phyloP scores from a whole-genome alignment of 2,329 filamentous ascomycete genomes.

The Phaeomoniella chlamydospora region DNA sequence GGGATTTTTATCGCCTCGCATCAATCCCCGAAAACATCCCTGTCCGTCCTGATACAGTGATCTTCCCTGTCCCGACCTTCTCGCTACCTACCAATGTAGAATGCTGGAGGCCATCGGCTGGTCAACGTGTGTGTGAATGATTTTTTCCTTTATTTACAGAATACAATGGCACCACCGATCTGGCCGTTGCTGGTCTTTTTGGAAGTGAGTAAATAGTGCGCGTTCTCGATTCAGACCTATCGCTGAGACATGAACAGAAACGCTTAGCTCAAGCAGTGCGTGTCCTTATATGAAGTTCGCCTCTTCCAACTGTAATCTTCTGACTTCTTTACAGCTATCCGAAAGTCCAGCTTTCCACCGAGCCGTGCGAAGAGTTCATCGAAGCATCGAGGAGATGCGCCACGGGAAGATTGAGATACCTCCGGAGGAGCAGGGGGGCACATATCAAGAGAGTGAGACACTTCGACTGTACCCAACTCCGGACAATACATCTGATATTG shows the following conservation, averaged over 20 bases:
- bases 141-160: background rate
- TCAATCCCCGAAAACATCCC: background rate
- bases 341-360: conserved; percentile 27
- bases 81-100: background rate
- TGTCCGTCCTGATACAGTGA: background rate
- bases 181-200: conserved; percentile 7
- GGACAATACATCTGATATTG: conserved; percentile 3
- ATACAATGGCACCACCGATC: conserved; percentile 1
- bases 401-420: conserved; percentile 24
- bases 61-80: background rate
- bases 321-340: conserved; percentile 18
- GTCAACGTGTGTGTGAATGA: no score
- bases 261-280: conserved; percentile 4
- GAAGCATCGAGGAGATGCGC: conserved; percentile 24
- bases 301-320: conserved; percentile 1
- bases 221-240: conserved; percentile 2
- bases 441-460: conserved; percentile 20
- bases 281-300: conserved; percentile 5
- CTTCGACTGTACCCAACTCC: background rate
- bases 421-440: conserved; percentile 27
- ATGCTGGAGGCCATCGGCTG: background rate
- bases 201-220: conserved; percentile 1
- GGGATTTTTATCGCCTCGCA: background rate
- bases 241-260: conserved; percentile 2
- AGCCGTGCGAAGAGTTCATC: conserved; percentile 26